Base-by-base conservation (phyloP, 2,329 filamentous ascomycete genomes). In the Sporothrix dimorphospora region DNA sequence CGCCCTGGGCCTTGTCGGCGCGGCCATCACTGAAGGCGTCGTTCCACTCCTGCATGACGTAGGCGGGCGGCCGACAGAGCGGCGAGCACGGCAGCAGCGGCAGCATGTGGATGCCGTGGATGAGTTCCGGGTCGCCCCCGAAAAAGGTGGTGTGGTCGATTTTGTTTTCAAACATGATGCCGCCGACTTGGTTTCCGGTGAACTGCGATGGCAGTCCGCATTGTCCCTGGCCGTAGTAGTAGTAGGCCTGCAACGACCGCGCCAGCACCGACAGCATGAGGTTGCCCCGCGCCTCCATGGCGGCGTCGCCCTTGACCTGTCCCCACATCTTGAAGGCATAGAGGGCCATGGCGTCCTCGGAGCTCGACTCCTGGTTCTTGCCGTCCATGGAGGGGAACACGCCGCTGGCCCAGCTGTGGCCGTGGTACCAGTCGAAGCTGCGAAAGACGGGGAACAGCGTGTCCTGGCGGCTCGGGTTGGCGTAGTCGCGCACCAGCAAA, bases 301-400 rank as follows among this genome's bases (percentile, higher is more conserved):
- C 90, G 5, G 81, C 81, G 81, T 98, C 91, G n/a, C 91, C 90
- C 74, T 86, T 90, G 3, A 92, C 90, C 45, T 86, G 86, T 4
- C 94, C 96, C 96, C 96, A 98, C 90, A 98, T 93, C 85, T 97
- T 97, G 78, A 98, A 82, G 0, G 92, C 93, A 80, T 96, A 97
- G 7, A 90, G 89, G 73, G 92, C 91, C 89, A 98, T 94, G 75
- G 90, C 89, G 80, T 98, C 96, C 81, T 98, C 95, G 0, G 93
- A 95, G 61, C 91, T 93, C 40, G 93, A 96, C 80, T 98, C 96
- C 82, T 94, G 88, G 79, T 95, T 84, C 82, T 94, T 94, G 73
- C 93, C 92, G 79, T 95, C 92, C 71, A 83, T 84, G 49, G 87
- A 85, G 74, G 92, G 88, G 77, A 89, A 92, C 5, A 95, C 82